A percentile compares a stretch with the other conserved stretches of the same genome.
These are phyloP conservation scores for Azolla pinnata DNA, from an alignment of 75 land plant genomes.

Conservation along the genomic window DNA sequence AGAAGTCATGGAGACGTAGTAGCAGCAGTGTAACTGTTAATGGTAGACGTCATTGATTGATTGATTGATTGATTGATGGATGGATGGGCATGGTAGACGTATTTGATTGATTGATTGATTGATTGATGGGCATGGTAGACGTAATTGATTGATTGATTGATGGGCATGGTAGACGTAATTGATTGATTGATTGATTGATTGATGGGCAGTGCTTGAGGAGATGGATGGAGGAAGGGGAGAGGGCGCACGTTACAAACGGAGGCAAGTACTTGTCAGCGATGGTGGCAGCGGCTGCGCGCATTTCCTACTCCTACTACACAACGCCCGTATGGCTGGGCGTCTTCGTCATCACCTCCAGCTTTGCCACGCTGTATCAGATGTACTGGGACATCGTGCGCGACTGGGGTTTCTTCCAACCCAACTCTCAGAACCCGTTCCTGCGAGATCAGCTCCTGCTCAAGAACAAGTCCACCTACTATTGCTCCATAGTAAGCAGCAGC, in stretches of 20 bases:
- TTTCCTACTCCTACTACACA: conserved; percentile 39
- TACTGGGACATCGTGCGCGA: conserved; percentile 93
- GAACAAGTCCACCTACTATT: conserved; percentile 59
- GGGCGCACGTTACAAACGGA: conserved; percentile 55
- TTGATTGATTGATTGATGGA: no score
- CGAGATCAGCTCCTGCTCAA: conserved; percentile 80
- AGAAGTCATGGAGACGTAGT: no score
- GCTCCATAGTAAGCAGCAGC: conserved; percentile 60
- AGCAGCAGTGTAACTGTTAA: no score
- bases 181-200: neutral
- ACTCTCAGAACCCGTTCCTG: conserved; percentile 60
- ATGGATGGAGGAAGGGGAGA: conserved; percentile 60
- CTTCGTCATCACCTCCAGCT: conserved; percentile 47
- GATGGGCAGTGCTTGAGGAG: conserved; percentile 61
- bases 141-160: conserved; percentile 4
- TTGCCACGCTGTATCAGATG: conserved; percentile 72
- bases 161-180: neutral
- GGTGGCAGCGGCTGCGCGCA: conserved; percentile 72
- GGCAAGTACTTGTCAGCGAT: conserved; percentile 92
- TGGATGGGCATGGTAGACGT: no score
- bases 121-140: no score
- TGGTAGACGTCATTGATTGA: no score
- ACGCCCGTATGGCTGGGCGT: conserved; percentile 36
- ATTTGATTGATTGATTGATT: neutral
- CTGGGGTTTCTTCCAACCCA: conserved; percentile 75